phyloP scores from a whole-genome alignment of 192 early-diverging fungal genomes.

The Umbelopsis ramanniana region DNA sequence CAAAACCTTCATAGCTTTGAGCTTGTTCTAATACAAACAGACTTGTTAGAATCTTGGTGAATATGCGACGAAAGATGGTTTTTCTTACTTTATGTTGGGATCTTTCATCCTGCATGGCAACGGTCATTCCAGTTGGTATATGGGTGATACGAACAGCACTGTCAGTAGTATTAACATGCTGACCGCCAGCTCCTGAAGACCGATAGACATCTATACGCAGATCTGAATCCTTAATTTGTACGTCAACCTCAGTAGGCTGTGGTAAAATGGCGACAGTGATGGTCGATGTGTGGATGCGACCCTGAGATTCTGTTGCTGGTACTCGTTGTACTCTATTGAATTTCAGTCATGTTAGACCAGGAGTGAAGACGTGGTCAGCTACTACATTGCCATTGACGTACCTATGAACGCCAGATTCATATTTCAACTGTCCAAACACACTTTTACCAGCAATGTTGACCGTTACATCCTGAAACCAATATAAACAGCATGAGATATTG shows the following conservation, averaged over 20 bases:
- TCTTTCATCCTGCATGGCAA: conserved; percentile 88
- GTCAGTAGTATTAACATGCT: conserved; percentile 96
- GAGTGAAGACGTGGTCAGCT: too few relatives aligned
- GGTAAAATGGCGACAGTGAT: conserved; percentile 81
- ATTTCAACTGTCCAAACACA: conserved; percentile 78
- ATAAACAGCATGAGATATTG: not conserved
- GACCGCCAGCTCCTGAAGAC: conserved; percentile 83
- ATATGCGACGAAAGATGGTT: not conserved
- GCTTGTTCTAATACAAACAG: conserved; percentile 67
- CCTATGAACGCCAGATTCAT: conserved; percentile 79
- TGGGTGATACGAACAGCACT: conserved; percentile 94
- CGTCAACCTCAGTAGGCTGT: conserved; percentile 71
- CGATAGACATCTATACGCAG: conserved; percentile 75
- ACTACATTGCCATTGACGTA: not conserved
- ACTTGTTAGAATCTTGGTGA: not conserved
- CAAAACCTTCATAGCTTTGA: conserved; percentile 84
- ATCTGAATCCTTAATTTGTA: conserved; percentile 68
- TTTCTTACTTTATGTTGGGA: conserved; percentile 78
- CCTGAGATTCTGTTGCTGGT: conserved; percentile 77
- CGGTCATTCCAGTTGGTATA: conserved; percentile 86
- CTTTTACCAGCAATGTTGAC: conserved; percentile 67
- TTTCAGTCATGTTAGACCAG: not conserved
- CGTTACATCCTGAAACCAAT: conserved; percentile 55
- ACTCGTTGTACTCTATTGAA: conserved; percentile 72
- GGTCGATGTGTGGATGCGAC: conserved; percentile 79